Evolutionary conservation across 129 eudicot species (phyloP).

Genomic region (Escallonia herrerae): DNA sequence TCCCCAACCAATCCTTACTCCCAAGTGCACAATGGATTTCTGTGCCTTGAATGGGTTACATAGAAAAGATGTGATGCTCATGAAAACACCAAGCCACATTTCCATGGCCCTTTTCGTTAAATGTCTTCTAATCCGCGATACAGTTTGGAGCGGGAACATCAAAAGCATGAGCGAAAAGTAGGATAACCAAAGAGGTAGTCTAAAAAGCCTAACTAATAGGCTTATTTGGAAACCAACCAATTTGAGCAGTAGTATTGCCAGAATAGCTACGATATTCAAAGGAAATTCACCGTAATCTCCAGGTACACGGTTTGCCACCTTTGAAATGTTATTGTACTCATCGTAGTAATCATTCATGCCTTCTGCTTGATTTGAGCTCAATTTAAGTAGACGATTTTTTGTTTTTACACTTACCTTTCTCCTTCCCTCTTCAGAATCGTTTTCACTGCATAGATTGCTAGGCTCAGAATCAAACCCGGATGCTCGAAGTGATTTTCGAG

Average conservation of each 20-base stretch:
- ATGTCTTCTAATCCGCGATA: constrained; percentile 13
- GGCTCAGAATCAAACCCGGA: background rate
- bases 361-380: background rate
- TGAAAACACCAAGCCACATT: constrained; percentile 14
- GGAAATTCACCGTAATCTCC: constrained; percentile 16
- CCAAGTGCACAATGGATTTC: constrained; percentile 25
- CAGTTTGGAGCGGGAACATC: constrained; percentile 35
- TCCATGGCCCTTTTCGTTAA: constrained; percentile 5
- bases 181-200: constrained; percentile 33
- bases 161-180: constrained; percentile 29
- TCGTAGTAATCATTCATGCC: background rate
- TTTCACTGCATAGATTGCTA: background rate
- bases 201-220: constrained; percentile 32
- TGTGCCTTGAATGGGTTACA: constrained; percentile 28
- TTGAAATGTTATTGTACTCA: constrained; percentile 3
- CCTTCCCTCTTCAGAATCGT: background rate
- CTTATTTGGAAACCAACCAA: constrained; percentile 26
- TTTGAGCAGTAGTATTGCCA: constrained; percentile 18
- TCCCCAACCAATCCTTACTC: constrained; percentile 35
- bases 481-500: constrained; percentile 1
- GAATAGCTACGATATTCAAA: constrained; percentile 3
- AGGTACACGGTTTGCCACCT: constrained; percentile 6
- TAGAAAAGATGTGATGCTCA: constrained; percentile 18
- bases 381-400: background rate
- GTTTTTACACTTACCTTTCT: background rate